phyloP scores from a whole-genome alignment of 208 protist genomes.

The Paratrypanosoma confusum region DNA sequence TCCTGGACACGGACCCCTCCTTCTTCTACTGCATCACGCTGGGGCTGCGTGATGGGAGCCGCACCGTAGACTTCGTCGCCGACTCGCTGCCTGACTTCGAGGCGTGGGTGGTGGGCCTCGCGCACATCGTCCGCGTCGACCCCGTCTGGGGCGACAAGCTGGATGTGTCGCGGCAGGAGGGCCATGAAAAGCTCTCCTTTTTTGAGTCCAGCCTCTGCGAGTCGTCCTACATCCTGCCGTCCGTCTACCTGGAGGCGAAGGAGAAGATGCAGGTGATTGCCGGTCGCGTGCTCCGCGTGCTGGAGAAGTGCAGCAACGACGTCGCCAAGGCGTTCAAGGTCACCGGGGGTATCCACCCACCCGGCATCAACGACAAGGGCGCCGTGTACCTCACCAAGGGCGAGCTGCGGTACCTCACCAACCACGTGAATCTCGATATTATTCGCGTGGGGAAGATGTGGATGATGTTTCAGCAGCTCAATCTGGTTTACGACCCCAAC shows the following conservation, averaged over 20 bases:
- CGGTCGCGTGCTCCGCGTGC: slow-evolving; percentile 26
- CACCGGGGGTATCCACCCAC: slow-evolving; percentile 70
- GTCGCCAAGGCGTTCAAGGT: slow-evolving; percentile 39
- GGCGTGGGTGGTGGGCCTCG: slow-evolving; percentile 84
- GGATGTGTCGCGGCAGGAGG: slow-evolving; percentile 56
- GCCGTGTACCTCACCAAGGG: slow-evolving; percentile 88
- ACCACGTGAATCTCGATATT: slow-evolving; percentile 66
- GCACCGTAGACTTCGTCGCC: slow-evolving; percentile 88
- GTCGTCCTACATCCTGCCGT: slow-evolving; percentile 76
- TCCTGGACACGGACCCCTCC: slow-evolving; percentile 33
- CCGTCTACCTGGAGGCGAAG: slow-evolving; percentile 71
- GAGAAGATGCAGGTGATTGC: slow-evolving; percentile 39
- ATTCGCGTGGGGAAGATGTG: slow-evolving; percentile 77
- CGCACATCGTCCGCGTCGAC: slow-evolving; percentile 72
- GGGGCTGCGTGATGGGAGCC: slow-evolving; percentile 55
- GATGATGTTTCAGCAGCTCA: slow-evolving; percentile 83
- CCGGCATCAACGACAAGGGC: slow-evolving; percentile 62
- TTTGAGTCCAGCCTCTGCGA: slow-evolving; percentile 79
- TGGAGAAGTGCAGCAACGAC: slow-evolving; percentile 66
- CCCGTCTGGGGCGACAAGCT: slow-evolving; percentile 86
- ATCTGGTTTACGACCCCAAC: slow-evolving; percentile 74
- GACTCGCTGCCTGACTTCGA: slow-evolving; percentile 84
- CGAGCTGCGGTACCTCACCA: slow-evolving; percentile 72
- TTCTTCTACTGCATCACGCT: slow-evolving; percentile 87
- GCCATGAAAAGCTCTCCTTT: slow-evolving; percentile 60